A percentile compares a stretch with the other conserved stretches of the same genome.
These are phyloP conservation scores for Hydnomerulius pinastri DNA, from an alignment of 768 basidiomycete genomes.

Conservation along the genomic window DNA sequence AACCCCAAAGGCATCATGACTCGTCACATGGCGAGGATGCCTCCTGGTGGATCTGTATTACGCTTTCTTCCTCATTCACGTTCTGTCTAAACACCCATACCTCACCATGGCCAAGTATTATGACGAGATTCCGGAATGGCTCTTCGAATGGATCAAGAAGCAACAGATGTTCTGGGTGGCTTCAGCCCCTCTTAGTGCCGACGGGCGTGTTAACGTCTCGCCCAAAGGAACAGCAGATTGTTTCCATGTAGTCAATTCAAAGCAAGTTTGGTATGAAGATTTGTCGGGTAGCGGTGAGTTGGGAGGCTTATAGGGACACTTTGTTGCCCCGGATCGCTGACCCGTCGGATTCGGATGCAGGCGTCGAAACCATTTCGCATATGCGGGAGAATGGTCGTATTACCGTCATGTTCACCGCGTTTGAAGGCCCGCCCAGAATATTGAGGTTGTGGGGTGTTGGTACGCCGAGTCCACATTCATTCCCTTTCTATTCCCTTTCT, in stretches of 20 bases:
- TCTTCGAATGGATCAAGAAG: conserved; percentile 58
- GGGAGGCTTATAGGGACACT: too few species aligned
- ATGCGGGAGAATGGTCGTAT: conserved; percentile 63
- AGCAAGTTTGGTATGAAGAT: conserved; percentile 73
- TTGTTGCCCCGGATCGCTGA: too few species aligned
- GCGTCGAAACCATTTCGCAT: conserved; percentile 64
- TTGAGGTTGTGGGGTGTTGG: conserved; percentile 60
- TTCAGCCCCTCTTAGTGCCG: conserved; percentile 56
- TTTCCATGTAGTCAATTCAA: conserved; percentile 58
- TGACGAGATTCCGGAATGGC: conserved; percentile 56
- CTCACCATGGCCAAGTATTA: conserved; percentile 56
- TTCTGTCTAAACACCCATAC: too few species aligned
- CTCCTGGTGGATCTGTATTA: too few species aligned
- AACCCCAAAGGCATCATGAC: too few species aligned
- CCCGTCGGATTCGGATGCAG: too few species aligned
- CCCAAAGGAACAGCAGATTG: conserved; percentile 68
- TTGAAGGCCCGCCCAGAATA: conserved; percentile 63
- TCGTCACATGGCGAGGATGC: too few species aligned
- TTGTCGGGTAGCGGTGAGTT: conserved; percentile 62
- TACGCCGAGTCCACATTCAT: conserved; percentile 19
- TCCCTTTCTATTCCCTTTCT: background rate
- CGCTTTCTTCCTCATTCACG: too few species aligned
- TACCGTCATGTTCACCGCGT: conserved; percentile 62
- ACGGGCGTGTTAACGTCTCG: conserved; percentile 67
- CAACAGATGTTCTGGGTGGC: conserved; percentile 77